Evolutionary conservation across 1,284 basidiomycete species (phyloP), one percentile per base, ranked within the genome.

Genomic region (Phenoliferia sp.): DNA sequence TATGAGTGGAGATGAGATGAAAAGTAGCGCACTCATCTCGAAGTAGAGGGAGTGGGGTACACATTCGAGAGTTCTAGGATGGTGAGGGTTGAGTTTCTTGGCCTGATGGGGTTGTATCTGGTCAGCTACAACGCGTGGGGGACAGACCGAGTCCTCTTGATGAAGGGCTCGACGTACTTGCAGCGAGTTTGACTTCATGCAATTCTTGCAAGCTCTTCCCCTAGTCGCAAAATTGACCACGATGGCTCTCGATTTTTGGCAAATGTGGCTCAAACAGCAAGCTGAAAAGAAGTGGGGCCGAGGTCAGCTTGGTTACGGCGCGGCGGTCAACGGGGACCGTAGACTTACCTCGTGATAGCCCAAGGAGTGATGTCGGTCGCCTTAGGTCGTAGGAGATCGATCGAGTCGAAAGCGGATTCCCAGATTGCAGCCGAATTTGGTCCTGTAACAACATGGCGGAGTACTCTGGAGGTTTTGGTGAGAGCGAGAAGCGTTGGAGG

Each of bases 401-500:
- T 36, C n/a, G 31, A 44, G 9, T 57, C 12, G 26, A 64, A 36
- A 19, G 67, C 67, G 0, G 28, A n/a, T 26, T 62, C 62, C 67
- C 64, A 71, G 33, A 10, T 59, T 55, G 22, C n/a, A 19, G 36
- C 22, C 5, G 28, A 17, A 3, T n/a, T 44, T 19, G 39, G 22
- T 12, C 33, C 35, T 6, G 12, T 17, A 10, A 44, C 26, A 17
- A 64, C 36, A 2, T 19, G 3, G 35, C 69, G 66, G 55, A 68
- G 60, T 1, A 63, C 31, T 15, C 55, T n/a, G n/a, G 64, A 66
- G 16, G 67, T 64, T 28, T 54, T 64, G 4, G 50, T 44, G 52
- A 60, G 34, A 33, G 66, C 59, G 56, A 70, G 67, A 31, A 71
- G 57, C 15, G 69, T 68, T 26, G 61, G 61, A 1, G 58, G 61